phyloP scores from a whole-genome alignment of 352 stramenopile species.

The Plasmopara viticola region DNA sequence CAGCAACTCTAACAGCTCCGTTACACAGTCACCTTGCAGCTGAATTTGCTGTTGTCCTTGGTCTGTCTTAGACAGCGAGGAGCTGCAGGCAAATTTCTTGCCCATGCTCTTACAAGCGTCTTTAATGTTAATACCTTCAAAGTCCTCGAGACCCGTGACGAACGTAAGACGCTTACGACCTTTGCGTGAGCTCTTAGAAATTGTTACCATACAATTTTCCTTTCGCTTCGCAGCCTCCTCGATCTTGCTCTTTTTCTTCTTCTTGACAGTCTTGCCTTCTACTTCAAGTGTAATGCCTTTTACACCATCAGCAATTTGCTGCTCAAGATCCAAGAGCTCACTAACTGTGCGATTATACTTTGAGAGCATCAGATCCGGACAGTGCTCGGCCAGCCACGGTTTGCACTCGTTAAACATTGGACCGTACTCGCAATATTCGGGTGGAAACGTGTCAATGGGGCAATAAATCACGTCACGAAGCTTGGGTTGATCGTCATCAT shows the following conservation, averaged over 20 bases:
- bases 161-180: constrained; percentile 76
- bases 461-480: constrained; percentile 68
- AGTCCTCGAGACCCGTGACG: constrained; percentile 76
- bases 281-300: constrained; percentile 72
- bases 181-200: constrained; percentile 73
- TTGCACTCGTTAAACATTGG: constrained; percentile 83
- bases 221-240: constrained; percentile 65
- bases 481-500: constrained; percentile 39
- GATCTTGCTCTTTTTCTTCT: constrained; percentile 83
- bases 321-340: constrained; percentile 69
- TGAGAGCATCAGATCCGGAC: constrained; percentile 57
- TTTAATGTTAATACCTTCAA: constrained; percentile 79
- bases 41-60: constrained; percentile 76
- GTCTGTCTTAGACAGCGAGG: constrained; percentile 72
- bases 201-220: constrained; percentile 57
- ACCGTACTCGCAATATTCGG: constrained; percentile 84
- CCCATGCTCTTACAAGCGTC: constrained; percentile 71
- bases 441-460: constrained; percentile 74
- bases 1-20: constrained; percentile 66
- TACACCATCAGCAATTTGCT: constrained; percentile 72
- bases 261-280: constrained; percentile 63
- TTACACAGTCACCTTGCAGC: constrained; percentile 71
- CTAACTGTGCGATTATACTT: constrained; percentile 83
- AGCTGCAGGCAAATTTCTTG: constrained; percentile 80
- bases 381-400: constrained; percentile 71